A percentile compares a stretch with the other conserved stretches of the same genome.
Evolutionary conservation across 164 flowering plant species (phyloP).

Genomic region (Taxillus chinensis): DNA sequence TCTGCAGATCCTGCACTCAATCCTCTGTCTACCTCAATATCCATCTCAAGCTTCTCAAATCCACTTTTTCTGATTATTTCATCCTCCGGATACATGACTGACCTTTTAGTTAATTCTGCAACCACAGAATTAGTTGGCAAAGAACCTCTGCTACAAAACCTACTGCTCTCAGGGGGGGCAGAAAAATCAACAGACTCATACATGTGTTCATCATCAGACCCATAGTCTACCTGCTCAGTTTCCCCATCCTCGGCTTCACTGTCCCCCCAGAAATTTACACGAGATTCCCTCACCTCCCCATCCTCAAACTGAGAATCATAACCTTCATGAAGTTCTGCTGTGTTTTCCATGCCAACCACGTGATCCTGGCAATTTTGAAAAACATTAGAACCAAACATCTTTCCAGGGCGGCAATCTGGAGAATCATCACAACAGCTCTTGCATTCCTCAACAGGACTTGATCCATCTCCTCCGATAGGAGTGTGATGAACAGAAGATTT

Average conservation of each 20-base stretch:
- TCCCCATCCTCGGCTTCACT: conserved; percentile 1
- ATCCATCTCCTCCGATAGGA: background rate
- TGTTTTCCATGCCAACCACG: background rate
- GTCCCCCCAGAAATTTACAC: background rate
- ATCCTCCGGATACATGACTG: background rate
- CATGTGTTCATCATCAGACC: background rate
- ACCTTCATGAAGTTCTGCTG: background rate
- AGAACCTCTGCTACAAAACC: background rate
- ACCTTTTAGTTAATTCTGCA: background rate
- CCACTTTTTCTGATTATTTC: conserved; percentile 6
- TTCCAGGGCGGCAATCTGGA: background rate
- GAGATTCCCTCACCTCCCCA: conserved; percentile 5
- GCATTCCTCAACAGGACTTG: background rate
- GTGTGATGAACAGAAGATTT: background rate
- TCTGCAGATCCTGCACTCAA: conserved; percentile 10
- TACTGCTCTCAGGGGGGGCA: background rate
- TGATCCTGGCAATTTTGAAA: conserved; percentile 4
- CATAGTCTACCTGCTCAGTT: conserved; percentile 4
- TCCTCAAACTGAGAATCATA: conserved; percentile 6
- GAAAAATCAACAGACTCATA: background rate
- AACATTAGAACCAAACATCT: conserved; percentile 3
- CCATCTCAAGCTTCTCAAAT: conserved; percentile 1
- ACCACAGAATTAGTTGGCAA: background rate
- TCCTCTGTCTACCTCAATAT: conserved; percentile 12
- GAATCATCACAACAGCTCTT: background rate